Evolutionary conservation across 805 yeast species (phyloP).

Genomic region (Spathaspora gorwiae): DNA sequence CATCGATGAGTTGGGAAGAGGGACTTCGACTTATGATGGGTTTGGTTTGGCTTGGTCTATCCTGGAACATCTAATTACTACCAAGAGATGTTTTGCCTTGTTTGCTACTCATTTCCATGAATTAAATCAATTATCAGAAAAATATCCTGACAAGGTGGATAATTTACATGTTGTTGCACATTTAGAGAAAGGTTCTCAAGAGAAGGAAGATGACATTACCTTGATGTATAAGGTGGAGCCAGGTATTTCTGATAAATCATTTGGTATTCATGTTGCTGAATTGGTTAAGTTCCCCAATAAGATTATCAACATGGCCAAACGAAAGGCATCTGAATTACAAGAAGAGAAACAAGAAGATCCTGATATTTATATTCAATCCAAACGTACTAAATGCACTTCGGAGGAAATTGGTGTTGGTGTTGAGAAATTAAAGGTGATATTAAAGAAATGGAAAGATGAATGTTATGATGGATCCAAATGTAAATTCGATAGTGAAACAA

Average conservation of each 20-base stretch:
- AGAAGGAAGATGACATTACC: conserved; percentile 60
- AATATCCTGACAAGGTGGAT: conserved; percentile 52
- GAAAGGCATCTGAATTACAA: conserved; percentile 86
- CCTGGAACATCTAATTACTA: conserved; percentile 72
- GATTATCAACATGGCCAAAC: conserved; percentile 90
- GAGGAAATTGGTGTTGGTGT: conserved; percentile 55
- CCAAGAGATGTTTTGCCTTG: conserved; percentile 71
- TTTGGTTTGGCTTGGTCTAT: conserved; percentile 98
- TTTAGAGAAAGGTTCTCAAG: conserved; percentile 48
- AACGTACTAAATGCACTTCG: conserved; percentile 47
- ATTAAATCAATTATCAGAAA: conserved; percentile 71
- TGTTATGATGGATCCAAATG: conserved; percentile 40
- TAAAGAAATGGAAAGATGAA: conserved; percentile 50
- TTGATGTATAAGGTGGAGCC: conserved; percentile 89
- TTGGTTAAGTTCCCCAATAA: conserved; percentile 88
- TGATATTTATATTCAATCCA: conserved; percentile 40
- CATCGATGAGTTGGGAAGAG: conserved; percentile 94
- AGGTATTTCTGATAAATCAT: conserved; percentile 93
- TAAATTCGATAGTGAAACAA: conserved; percentile 34
- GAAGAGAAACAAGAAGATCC: conserved; percentile 37
- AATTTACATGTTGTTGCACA: conserved; percentile 94
- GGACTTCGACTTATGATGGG: conserved; percentile 87
- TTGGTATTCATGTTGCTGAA: conserved; percentile 97
- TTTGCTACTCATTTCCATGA: conserved; percentile 99
- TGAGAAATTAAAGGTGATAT: conserved; percentile 41